Conservation (phyloP, 1,284 basidiomycete genomes). For the Ceratobasidium sp. region DNA sequence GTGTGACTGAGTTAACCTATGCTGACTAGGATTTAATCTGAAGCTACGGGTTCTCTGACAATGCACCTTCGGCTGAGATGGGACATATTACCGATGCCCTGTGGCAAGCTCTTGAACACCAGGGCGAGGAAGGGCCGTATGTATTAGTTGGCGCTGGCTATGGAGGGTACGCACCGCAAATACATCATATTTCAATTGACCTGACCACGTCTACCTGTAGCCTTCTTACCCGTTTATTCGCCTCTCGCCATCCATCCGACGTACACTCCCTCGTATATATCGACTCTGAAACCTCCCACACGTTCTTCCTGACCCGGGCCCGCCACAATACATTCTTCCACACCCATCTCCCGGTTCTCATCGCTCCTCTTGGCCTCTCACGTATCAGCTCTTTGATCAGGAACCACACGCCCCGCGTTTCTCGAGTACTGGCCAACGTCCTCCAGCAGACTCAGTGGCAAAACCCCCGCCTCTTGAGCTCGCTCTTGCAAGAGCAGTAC, state of each 20-base stretch:
- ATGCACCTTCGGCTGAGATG: conserved; percentile 38
- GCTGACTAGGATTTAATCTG: neutral
- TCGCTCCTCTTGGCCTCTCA: conserved; percentile 37
- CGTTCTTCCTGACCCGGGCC: conserved; percentile 35
- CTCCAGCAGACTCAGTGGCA: conserved; percentile 32
- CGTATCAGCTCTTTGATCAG: conserved; percentile 28
- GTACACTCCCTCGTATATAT: conserved; percentile 39
- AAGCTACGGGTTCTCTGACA: conserved; percentile 43
- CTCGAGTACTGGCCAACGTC: conserved; percentile 28
- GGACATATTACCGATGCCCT: conserved; percentile 38
- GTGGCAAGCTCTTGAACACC: conserved; percentile 40
- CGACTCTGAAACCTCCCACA: conserved; percentile 41
- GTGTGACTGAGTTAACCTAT: neutral
- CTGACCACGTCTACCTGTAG: neutral
- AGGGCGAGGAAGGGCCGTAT: conserved; percentile 40
- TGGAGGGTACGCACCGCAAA: conserved; percentile 25
- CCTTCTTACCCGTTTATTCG: conserved; percentile 34
- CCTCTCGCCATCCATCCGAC: conserved; percentile 36
- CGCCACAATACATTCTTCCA: conserved; percentile 33
- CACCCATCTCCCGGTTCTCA: conserved; percentile 40
- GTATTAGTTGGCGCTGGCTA: conserved; percentile 42
- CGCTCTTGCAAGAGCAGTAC: conserved; percentile 38
- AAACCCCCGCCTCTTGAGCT: conserved; percentile 34
- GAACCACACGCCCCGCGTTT: conserved; percentile 33
- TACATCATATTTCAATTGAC: neutral